Evolutionary conservation across 129 eudicot genomes (phyloP), one percentile per base, ranked within the genome.

Genomic region (Centrapalus pauciflorus): DNA sequence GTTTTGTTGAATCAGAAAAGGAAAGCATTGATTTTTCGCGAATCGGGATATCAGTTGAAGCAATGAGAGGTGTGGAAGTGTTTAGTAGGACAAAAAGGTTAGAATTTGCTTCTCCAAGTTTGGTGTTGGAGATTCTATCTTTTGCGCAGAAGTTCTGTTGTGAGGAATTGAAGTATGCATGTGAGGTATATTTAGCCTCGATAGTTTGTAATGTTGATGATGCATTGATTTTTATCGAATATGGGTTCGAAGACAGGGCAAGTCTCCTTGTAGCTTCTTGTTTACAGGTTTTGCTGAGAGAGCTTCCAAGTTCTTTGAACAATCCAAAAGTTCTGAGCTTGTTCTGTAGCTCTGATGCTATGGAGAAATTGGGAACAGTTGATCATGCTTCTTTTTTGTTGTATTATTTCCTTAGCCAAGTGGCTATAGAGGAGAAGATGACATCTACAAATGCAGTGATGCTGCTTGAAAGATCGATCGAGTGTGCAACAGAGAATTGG

Each of bases 101-200:
- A 13, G 81, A 60, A 21, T 65, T 48, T 33, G 43, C 29, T 57
- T 76, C 87, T 64, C 85, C 89, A 2, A 61, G 57, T 34, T 41
- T 73, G n/a, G 78, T 83, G 51, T 40, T 87, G 62, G 95, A 87
- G 71, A 50, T 87, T 14, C 77, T 87, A 32, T 72, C 89, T 7
- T 87, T 87, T 70, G 81, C 95, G 0, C 83, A 87, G 60, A 69
- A 81, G 59, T 87, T 87, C 38, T 87, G 89, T 62, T 87, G 95
- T 55, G 89, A 87, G 69, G 95, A 81, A 51, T 55, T 87, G 89
- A 87, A 83, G 64, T 71, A 62, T 1, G 77, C 67, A 2, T 83
- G 89, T 21, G 95, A 87, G 75, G 59, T 34, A 28, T 80, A 81
- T 59, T 70, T 87, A 16, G 41, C 82, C 12, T 81, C 84, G 0